phyloP scores from a whole-genome alignment of 208 protist species.

The Leishmania martiniquensis region DNA sequence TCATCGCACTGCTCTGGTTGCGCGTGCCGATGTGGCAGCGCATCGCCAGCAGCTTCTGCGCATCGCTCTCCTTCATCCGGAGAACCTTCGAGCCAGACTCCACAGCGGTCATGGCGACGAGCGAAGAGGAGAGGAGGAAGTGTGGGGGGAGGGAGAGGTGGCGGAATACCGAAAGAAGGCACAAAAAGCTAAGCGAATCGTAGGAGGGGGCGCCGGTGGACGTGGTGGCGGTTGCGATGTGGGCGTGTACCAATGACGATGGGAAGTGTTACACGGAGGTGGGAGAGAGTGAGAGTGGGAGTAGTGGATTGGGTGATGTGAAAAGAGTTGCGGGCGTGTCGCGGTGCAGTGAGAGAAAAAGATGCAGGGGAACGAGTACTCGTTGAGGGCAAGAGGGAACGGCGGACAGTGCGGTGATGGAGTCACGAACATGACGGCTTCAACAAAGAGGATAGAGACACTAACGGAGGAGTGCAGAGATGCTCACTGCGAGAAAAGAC shows the following conservation, averaged over 20 bases:
- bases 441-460: background rate
- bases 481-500: background rate
- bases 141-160: background rate
- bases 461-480: background rate
- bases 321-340: background rate
- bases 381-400: background rate
- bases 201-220: background rate
- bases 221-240: background rate
- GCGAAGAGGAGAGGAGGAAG: background rate
- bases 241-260: background rate
- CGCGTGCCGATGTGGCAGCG: conserved; percentile 97
- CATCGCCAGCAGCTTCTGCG: conserved; percentile 97
- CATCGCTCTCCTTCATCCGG: conserved; percentile 91
- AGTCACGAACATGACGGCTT: background rate
- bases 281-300: background rate
- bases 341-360: background rate
- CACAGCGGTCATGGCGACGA: conserved; percentile 62
- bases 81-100: conserved; percentile 77
- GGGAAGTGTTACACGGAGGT: no score
- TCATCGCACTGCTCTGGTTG: conserved; percentile 95
- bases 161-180: background rate
- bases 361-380: no score
- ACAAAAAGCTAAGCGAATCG: background rate
- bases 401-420: background rate
- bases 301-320: no score